These are phyloP conservation scores for Gaertneriomyces semiglobifer DNA, from an alignment of 192 early-diverging fungal species.

Conservation along the genomic window DNA sequence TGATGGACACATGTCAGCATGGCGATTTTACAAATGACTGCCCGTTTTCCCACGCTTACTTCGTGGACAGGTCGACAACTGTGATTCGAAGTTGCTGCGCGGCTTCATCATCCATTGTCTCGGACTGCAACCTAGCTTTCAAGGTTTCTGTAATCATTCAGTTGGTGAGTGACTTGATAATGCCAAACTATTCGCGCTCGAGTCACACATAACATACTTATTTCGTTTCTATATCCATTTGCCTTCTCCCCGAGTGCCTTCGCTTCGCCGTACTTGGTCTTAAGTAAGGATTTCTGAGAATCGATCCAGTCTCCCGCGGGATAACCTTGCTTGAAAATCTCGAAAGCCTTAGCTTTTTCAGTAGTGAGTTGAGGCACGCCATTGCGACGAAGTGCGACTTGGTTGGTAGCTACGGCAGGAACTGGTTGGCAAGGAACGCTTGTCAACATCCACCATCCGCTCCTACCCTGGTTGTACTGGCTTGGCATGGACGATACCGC, in stretches of 20 bases:
- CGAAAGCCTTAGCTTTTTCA: conserved; percentile 60
- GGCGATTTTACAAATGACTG: too few species aligned
- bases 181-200: too few species aligned
- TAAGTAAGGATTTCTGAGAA: conserved; percentile 51
- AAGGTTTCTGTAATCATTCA: neutral
- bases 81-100: too few species aligned
- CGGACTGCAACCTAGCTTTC: conserved; percentile 15
- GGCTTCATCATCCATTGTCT: neutral
- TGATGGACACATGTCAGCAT: neutral
- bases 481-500: too few species aligned
- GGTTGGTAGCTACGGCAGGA: neutral
- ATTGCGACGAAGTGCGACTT: conserved; percentile 1
- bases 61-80: too few species aligned
- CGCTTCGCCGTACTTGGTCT: conserved; percentile 51
- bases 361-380: conserved; percentile 37
- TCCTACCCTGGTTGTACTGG: too few species aligned
- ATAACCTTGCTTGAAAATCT: conserved; percentile 52
- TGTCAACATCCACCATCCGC: too few species aligned
- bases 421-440: too few species aligned
- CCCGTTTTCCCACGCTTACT: too few species aligned
- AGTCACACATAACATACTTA: conserved; percentile 40
- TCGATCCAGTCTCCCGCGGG: conserved; percentile 55
- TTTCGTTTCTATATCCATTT: conserved; percentile 35
- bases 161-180: too few species aligned
- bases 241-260: conserved; percentile 53